phyloP scores from a whole-genome alignment of 495 filamentous ascomycete genomes.

The Xylaria sp. region DNA sequence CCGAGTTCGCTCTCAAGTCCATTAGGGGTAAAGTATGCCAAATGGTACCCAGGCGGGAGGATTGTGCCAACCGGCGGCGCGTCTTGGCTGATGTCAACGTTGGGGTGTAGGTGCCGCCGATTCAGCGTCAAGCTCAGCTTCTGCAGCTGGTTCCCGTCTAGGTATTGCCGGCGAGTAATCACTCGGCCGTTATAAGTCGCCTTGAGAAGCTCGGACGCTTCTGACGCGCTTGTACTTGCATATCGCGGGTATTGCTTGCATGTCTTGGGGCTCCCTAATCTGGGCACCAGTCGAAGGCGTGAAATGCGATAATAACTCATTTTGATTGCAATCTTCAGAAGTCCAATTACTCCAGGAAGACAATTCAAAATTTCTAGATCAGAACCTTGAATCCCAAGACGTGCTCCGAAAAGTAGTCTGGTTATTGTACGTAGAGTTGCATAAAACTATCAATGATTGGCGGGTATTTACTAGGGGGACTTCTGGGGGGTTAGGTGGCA shows the following conservation, averaged over 20 bases:
- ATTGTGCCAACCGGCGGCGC: slow-evolving; percentile 46
- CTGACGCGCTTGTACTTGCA: not conserved
- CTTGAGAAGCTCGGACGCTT: not conserved
- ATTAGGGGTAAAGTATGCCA: slow-evolving; percentile 66
- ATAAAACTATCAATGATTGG: not conserved
- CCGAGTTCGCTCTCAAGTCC: slow-evolving; percentile 56
- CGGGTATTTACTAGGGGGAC: not conserved
- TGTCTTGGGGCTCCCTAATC: not conserved
- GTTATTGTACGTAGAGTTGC: not conserved
- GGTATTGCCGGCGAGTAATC: slow-evolving; percentile 16
- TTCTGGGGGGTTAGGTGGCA: too few species aligned
- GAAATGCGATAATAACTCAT: not conserved
- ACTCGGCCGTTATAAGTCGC: not conserved
- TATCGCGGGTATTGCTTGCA: not conserved
- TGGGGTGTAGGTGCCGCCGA: not conserved
- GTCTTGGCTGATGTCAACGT: not conserved
- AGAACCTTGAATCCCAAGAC: not conserved
- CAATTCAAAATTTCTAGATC: not conserved
- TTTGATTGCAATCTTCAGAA: not conserved
- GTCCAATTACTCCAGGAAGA: not conserved
- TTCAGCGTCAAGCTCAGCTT: slow-evolving; percentile 62
- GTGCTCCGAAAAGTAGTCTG: not conserved
- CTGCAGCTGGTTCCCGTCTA: slow-evolving; percentile 58
- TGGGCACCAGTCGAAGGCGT: not conserved
- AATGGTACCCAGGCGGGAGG: slow-evolving; percentile 64